Evolutionary conservation across 352 stramenopile genomes (phyloP).

Genomic region (Pythium rhizo-oryzae): DNA sequence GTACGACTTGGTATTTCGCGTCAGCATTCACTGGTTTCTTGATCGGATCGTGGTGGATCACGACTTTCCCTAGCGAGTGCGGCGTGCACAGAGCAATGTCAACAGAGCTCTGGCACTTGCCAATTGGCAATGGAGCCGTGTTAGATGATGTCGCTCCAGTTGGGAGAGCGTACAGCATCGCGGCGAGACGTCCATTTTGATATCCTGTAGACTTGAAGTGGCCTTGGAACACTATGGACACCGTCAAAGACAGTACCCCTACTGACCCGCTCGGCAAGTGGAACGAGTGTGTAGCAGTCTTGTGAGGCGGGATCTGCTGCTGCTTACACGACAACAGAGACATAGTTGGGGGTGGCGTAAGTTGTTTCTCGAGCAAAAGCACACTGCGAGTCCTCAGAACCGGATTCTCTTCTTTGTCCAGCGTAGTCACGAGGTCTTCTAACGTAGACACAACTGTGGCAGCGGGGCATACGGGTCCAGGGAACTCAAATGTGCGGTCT

Average conservation of each 20-base stretch:
- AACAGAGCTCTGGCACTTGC: conserved; percentile 48
- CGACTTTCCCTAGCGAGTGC: conserved; percentile 64
- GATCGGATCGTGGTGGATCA: conserved; percentile 62
- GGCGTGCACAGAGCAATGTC: conserved; percentile 68
- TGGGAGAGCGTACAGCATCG: conserved; percentile 73
- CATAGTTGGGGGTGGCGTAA: conserved; percentile 19
- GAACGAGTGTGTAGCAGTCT: conserved; percentile 67
- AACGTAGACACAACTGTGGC: conserved; percentile 33
- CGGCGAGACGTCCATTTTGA: conserved; percentile 70
- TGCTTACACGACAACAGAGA: conserved; percentile 41
- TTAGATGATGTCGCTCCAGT: conserved; percentile 19
- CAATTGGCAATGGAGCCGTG: conserved; percentile 41
- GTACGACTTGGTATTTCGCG: conserved; percentile 72
- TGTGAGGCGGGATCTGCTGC: conserved; percentile 62
- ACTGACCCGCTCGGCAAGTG: conserved; percentile 41
- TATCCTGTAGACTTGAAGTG: conserved; percentile 75
- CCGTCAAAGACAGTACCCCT: conserved; percentile 52
- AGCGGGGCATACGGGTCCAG: not conserved
- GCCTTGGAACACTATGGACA: conserved; percentile 74
- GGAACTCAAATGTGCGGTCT: conserved; percentile 44
- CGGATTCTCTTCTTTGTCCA: conserved; percentile 33
- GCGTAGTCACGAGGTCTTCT: conserved; percentile 36
- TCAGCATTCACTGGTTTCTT: conserved; percentile 49
- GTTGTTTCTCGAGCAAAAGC: conserved; percentile 41
- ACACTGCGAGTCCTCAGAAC: conserved; percentile 14